Evolutionary conservation across 1,284 basidiomycete species (phyloP).

Genomic region (Ustilago loliicola): DNA sequence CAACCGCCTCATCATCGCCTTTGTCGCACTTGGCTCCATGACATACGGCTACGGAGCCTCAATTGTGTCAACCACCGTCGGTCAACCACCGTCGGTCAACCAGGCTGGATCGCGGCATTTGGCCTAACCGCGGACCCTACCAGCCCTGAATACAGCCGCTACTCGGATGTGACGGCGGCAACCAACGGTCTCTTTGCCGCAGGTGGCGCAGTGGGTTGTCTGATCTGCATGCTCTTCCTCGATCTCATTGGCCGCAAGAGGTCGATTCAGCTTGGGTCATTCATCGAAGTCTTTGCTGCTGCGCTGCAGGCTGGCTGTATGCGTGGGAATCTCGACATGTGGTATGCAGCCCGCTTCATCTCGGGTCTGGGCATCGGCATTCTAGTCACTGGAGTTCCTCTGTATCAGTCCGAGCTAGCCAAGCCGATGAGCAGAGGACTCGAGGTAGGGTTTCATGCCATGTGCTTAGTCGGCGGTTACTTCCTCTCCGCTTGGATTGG

Average conservation of each 20-base stretch:
- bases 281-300: slow-evolving; percentile 4
- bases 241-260: slow-evolving; percentile 2
- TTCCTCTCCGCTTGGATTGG: slow-evolving; percentile 5
- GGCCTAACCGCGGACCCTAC: neutral
- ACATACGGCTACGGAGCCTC: slow-evolving; percentile 3
- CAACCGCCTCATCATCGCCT: slow-evolving; percentile 4
- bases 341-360: slow-evolving; percentile 3
- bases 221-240: neutral
- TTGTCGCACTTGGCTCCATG: slow-evolving; percentile 1
- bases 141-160: slow-evolving; percentile 4
- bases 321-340: neutral
- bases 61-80: slow-evolving; percentile 2
- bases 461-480: slow-evolving; percentile 1
- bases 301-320: slow-evolving; percentile 4
- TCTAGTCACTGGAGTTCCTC: neutral
- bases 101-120: slow-evolving; percentile 4
- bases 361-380: slow-evolving; percentile 6
- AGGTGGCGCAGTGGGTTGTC: slow-evolving; percentile 2
- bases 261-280: slow-evolving; percentile 5
- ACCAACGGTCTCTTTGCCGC: slow-evolving; percentile 4
- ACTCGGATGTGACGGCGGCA: neutral
- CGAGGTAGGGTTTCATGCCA: slow-evolving; percentile 5
- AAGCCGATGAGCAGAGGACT: slow-evolving; percentile 8
- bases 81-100: slow-evolving; percentile 7
- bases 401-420: slow-evolving; percentile 3